Conservation (phyloP, 2,329 filamentous ascomycete species). For the Lasiodiplodia gonubiensis region DNA sequence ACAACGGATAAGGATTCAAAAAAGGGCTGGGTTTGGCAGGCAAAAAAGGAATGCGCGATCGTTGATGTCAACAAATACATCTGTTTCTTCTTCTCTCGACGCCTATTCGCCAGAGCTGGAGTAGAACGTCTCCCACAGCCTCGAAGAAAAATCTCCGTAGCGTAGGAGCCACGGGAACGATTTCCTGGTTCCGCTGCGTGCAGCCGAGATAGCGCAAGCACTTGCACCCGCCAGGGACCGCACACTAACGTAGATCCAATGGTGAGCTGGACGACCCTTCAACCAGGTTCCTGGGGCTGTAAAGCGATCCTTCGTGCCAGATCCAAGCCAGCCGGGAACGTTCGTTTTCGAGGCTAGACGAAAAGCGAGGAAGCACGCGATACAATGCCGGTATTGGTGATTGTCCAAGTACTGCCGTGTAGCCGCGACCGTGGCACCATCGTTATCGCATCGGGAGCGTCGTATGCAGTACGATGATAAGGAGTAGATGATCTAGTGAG, state of each 20-base stretch:
- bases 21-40: neutral
- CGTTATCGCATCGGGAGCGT: neutral
- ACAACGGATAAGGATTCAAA: neutral
- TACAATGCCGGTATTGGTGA: neutral
- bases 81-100: neutral
- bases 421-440: neutral
- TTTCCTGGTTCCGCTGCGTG: neutral
- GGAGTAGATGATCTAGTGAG: neutral
- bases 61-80: neutral
- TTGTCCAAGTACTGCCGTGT: neutral
- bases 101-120: no score
- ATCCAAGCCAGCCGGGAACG: neutral
- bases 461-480: neutral
- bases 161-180: no score
- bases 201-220: neutral
- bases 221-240: neutral
- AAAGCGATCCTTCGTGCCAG: neutral
- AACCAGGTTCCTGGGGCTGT: neutral
- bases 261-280: neutral
- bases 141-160: no score
- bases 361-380: neutral
- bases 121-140: neutral
- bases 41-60: neutral
- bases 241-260: neutral
- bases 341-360: neutral